Percentiles rank a stretch among this genome's conserved stretches.
These are phyloP conservation scores for Alternaria gaisen DNA, from an alignment of 2,329 filamentous ascomycete species.

Conservation along the genomic window DNA sequence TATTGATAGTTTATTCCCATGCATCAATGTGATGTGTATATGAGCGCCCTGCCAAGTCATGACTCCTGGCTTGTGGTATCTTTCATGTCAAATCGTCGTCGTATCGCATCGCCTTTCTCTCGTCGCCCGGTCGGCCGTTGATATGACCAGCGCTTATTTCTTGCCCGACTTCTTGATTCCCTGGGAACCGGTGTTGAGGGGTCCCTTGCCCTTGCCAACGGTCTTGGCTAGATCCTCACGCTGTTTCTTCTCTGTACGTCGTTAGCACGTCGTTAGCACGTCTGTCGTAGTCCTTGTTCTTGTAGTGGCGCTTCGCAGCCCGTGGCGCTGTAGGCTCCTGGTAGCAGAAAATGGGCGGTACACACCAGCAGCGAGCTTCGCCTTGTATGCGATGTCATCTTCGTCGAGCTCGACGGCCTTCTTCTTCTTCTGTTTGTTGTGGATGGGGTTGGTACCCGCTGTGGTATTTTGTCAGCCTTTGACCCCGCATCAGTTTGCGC, in stretches of 20 bases:
- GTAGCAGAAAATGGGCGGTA: conserved; percentile 17
- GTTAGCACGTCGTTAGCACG: conserved; percentile 14
- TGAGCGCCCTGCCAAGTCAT: conserved; percentile 32
- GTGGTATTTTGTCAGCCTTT: conserved; percentile 33
- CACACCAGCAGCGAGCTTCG: conserved; percentile 86
- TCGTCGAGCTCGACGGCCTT: conserved; percentile 83
- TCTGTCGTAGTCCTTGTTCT: not conserved
- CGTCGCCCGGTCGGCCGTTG: not conserved
- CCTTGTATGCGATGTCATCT: conserved; percentile 81
- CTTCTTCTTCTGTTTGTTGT: conserved; percentile 82
- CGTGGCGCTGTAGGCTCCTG: not conserved
- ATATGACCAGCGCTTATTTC: conserved; percentile 66
- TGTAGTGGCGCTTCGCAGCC: not conserved
- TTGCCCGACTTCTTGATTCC: conserved; percentile 99
- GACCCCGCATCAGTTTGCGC: conserved; percentile 13
- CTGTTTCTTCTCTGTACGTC: conserved; percentile 65
- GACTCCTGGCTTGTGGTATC: conserved; percentile 42
- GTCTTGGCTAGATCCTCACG: conserved; percentile 74
- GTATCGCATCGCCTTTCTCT: conserved; percentile 8
- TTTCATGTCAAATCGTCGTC: conserved; percentile 29
- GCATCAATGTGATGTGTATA: conserved; percentile 29
- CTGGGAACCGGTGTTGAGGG: conserved; percentile 81
- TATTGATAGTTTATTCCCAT: conserved; percentile 19
- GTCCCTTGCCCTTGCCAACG: conserved; percentile 81
- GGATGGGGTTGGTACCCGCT: conserved; percentile 64